These are phyloP conservation scores for Ceratopteris richardii DNA, from an alignment of 75 land plant genomes.

Conservation along the genomic window DNA sequence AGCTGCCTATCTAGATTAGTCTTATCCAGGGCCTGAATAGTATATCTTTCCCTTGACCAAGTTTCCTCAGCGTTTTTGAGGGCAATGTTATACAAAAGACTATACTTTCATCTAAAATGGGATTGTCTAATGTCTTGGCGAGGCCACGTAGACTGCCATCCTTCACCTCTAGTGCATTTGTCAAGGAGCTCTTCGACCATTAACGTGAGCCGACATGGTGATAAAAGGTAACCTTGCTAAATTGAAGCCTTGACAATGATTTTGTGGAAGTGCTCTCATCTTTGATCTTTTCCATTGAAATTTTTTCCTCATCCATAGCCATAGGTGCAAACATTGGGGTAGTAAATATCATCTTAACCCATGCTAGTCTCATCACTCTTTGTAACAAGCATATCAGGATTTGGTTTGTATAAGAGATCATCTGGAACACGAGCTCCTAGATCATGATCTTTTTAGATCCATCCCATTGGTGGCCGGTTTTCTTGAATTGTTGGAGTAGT, in stretches of 20 bases:
- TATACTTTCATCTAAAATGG: not conserved
- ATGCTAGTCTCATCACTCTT: constrained; percentile 37
- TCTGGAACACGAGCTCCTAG: no score
- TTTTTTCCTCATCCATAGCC: constrained; percentile 72
- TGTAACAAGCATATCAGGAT: constrained; percentile 74
- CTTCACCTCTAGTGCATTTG: not conserved
- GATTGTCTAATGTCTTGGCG: not conserved
- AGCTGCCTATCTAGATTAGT: no score
- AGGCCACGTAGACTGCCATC: not conserved
- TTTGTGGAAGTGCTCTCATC: no score
- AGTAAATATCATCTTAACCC: constrained; percentile 67
- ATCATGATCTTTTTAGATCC: no score
- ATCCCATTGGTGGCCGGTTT: no score
- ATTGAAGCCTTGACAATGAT: not conserved
- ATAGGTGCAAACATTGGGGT: constrained; percentile 86
- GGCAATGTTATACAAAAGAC: not conserved
- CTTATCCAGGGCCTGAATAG: not conserved
- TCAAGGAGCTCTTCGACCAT: no score
- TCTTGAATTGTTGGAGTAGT: no score
- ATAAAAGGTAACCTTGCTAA: not conserved
- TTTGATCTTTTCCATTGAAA: constrained; percentile 44
- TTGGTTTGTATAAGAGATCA: constrained; percentile 68
- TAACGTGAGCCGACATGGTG: no score
- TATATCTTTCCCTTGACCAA: not conserved
- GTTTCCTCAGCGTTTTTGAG: not conserved